phyloP scores from a whole-genome alignment of 129 eudicot species.

The Mikania micrantha region DNA sequence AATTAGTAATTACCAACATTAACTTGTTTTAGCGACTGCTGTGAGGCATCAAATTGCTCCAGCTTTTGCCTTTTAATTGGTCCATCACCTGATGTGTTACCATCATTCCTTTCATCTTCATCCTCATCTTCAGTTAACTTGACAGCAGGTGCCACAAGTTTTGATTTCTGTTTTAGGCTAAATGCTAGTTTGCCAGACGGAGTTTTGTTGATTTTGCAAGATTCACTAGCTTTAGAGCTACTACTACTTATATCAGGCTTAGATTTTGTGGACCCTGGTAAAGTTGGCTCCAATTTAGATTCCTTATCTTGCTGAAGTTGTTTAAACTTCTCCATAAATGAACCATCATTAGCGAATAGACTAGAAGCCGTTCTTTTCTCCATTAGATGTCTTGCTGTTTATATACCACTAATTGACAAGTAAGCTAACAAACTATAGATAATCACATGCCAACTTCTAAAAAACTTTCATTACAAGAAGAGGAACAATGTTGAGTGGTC shows the following conservation, averaged over 20 bases:
- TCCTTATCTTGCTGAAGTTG: constrained; percentile 72
- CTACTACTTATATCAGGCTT: constrained; percentile 38
- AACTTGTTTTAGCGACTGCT: constrained; percentile 38
- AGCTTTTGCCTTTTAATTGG: constrained; percentile 66
- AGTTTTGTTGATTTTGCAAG: constrained; percentile 30
- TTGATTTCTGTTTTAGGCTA: constrained; percentile 90
- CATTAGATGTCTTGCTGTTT: constrained; percentile 50
- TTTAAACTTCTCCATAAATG: constrained; percentile 93
- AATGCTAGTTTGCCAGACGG: constrained; percentile 87
- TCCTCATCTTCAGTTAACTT: constrained; percentile 90
- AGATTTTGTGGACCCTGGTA: constrained; percentile 36
- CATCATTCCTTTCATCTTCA: constrained; percentile 51
- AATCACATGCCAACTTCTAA: not conserved
- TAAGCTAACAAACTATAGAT: constrained; percentile 51
- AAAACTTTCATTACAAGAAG: not conserved
- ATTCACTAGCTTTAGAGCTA: constrained; percentile 28
- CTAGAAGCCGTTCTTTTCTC: constrained; percentile 61
- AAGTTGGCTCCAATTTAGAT: constrained; percentile 29
- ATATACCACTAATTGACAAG: constrained; percentile 55
- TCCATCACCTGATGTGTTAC: constrained; percentile 40
- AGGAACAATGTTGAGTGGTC: not conserved
- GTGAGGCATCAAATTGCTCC: constrained; percentile 41
- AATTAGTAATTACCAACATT: constrained; percentile 90
- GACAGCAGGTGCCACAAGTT: constrained; percentile 80
- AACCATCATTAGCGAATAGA: constrained; percentile 84